Base-by-base conservation (phyloP, 1,284 basidiomycete genomes). In the Cutaneotrichosporon arboriforme region DNA sequence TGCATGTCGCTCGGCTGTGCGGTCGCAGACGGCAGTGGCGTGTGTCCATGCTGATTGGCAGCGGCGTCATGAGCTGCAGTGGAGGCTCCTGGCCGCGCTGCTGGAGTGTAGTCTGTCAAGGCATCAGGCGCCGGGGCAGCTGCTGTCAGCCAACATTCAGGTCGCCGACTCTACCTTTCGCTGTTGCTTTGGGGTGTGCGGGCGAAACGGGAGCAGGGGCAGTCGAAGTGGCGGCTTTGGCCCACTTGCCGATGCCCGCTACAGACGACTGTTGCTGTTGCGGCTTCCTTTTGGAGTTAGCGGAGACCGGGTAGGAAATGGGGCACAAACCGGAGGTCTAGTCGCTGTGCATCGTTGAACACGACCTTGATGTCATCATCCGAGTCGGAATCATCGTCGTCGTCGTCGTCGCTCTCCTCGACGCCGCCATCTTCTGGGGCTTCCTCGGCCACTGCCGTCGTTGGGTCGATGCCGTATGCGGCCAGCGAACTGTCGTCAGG, bases 61-160 rank as follows among this genome's bases (percentile, higher is more conserved):
- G 75, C 51, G 52, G 76, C 49, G 52, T 66, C 14, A 66, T 67
- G 41, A 61, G 65, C 51, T 2, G 65, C 56, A 18, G 62, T 26
- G 9, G 45, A 3, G 4, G 45, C 22, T 4, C 48, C 49, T 2
- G 83, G 84, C 41, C 90, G 80, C 55, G 87, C 81, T n/a, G 85
- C 83, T 8, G 88, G 88, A 0, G 86, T 90, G 73, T 94, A 93
- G 75, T 94, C 91, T 9, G 90, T 92, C 17, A 89, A 89, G 50
- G 91, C 78, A 54, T 86, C 81, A 1, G 84, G 83, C 43, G 78
- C 80, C 10, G 79, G 77, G 22, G 51, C 43, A 3, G 77, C 49
- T 55, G 14, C 14, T 14, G 31, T 46, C 9, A 49, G 55, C 56
- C 23, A 58, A 51, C 12, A 45, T 4, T 3, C 7, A 13, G 7